Evolutionary conservation across 2,329 filamentous ascomycete species (phyloP), one percentile per base, ranked within the genome.

Genomic region (Fusarium annulatum): DNA sequence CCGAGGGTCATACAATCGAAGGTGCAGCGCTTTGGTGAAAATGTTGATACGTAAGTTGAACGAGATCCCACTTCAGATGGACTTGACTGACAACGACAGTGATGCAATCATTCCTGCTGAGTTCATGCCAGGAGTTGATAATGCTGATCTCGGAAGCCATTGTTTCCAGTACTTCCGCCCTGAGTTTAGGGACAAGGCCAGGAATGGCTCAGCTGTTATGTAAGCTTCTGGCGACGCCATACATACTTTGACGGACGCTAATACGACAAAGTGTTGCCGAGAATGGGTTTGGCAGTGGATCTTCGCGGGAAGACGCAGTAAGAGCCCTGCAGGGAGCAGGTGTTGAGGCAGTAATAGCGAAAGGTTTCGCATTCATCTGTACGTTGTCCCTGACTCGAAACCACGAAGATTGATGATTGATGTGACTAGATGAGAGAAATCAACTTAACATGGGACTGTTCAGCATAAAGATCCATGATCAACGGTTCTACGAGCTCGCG

Each of bases 91-190:
- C 30, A 14, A 7, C 0, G 0, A 34, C 3, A 51, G 48, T 3
- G 48, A 34, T 51, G 48, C 48, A 4, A 34, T 34, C 6, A 65
- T 59, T 9, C 60, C 67, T 16, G 69, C 67, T 19, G 73, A 75
- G 28, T 71, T 71, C 23, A 69, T 73, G 72, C 64, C 69, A 16
- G 66, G 63, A 18, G 46, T 73, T 4, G 73, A 75, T 38, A 76
- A 76, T 28, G 60, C 71, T 12, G 74, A 76, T 26, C 67, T 76
- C 0, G 74, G 74, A 33, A 69, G 59, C 33, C 74, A 76, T 36
- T 75, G 74, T 41, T 72, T 76, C 43, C 64, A 76, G 39, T 71
- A 73, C 36, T 72, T 59, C 34, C 64, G 64, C 2, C 67, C 74
- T 4, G 64, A 68, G 23, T 76, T 75, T 41, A 57, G 74, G 23